Percentiles rank a stretch among this genome's conserved stretches.
Conservation (phyloP, 176 grass and related monocot species). For the Eragrostis nindensis region DNA sequence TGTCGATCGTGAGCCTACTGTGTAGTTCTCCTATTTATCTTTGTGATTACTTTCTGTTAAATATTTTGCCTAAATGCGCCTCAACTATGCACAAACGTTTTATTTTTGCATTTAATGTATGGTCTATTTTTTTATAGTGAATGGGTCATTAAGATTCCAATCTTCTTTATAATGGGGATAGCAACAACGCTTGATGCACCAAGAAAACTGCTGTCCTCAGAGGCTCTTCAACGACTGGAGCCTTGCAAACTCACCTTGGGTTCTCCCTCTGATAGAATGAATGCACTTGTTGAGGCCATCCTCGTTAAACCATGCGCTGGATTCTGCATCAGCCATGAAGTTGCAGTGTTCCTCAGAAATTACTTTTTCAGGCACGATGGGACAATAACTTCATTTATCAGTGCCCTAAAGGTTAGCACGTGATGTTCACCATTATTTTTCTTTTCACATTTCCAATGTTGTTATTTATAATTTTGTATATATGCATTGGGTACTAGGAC, state of each 20-base stretch:
- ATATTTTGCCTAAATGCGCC: constrained; percentile 10
- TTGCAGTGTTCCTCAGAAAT: constrained; percentile 80
- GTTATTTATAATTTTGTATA: constrained; percentile 32
- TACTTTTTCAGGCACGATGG: constrained; percentile 92
- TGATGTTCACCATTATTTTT: constrained; percentile 7
- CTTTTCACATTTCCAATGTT: constrained; percentile 13
- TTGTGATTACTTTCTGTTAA: neutral
- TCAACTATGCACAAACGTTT: neutral
- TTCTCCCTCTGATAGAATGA: constrained; percentile 82
- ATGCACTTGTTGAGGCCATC: constrained; percentile 81
- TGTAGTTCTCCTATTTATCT: constrained; percentile 9
- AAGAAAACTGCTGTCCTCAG: constrained; percentile 77
- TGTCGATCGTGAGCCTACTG: neutral
- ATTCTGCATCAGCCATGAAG: constrained; percentile 77
- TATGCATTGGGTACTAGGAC: constrained; percentile 23
- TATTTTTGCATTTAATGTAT: constrained; percentile 6
- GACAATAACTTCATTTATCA: constrained; percentile 91
- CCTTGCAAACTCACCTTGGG: constrained; percentile 78
- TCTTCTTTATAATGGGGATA: constrained; percentile 87
- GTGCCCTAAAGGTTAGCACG: constrained; percentile 80
- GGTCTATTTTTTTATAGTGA: constrained; percentile 55
- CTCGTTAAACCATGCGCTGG: constrained; percentile 69
- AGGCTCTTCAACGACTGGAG: constrained; percentile 75
- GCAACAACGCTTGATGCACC: constrained; percentile 83
- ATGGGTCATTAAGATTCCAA: constrained; percentile 88